These are phyloP conservation scores for Ceratocystis cacaofunesta DNA, from an alignment of 2,329 filamentous ascomycete genomes.

Conservation along the genomic window DNA sequence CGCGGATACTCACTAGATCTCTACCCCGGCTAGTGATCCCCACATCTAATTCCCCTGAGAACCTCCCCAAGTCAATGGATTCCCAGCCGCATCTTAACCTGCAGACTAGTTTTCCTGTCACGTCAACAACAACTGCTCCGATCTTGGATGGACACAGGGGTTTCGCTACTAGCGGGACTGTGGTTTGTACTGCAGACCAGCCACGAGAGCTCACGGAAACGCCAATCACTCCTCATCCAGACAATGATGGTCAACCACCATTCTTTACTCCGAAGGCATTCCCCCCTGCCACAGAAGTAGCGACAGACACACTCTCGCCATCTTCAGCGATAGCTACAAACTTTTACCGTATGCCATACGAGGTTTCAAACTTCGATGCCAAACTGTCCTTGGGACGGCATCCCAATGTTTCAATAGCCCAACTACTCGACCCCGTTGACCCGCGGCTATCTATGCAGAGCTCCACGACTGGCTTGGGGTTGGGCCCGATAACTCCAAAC, in stretches of 20 bases:
- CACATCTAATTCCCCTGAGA: neutral
- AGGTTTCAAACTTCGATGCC: neutral
- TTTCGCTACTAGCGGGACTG: neutral
- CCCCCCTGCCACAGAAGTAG: neutral
- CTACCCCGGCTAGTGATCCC: constrained; percentile 12
- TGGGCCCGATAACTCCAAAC: constrained; percentile 42
- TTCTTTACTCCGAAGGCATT: neutral
- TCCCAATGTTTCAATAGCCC: constrained; percentile 13
- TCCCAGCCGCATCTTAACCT: neutral
- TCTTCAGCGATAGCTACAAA: constrained; percentile 12
- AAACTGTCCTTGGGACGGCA: constrained; percentile 3
- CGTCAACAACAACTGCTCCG: neutral
- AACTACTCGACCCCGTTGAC: constrained; percentile 11
- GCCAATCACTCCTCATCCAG: constrained; percentile 7
- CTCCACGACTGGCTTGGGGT: constrained; percentile 13
- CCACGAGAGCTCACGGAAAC: constrained; percentile 6
- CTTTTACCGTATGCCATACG: constrained; percentile 15
- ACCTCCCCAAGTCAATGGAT: neutral
- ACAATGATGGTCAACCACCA: neutral
- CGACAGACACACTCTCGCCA: constrained; percentile 1
- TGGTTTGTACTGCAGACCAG: neutral
- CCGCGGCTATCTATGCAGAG: constrained; percentile 5
- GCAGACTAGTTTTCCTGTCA: constrained; percentile 2
- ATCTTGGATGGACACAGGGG: neutral
- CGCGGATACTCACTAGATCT: constrained; percentile 10